These are phyloP conservation scores for Clonostachys byssicola DNA, from an alignment of 2,329 filamentous ascomycete genomes.

Conservation along the genomic window DNA sequence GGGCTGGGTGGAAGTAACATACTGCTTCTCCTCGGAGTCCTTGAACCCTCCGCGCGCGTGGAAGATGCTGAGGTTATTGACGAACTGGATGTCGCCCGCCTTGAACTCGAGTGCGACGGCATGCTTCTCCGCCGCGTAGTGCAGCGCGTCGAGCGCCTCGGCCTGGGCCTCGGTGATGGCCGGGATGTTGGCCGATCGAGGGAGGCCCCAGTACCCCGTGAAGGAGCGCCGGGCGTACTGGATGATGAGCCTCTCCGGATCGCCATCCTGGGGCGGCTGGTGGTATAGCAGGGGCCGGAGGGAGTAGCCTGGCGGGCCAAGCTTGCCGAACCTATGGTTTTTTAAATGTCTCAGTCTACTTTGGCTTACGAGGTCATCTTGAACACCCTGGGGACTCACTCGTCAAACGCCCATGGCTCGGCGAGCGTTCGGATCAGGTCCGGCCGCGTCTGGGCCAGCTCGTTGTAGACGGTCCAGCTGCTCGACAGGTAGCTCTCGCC, in stretches of 20 bases:
- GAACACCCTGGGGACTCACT: slow-evolving; percentile 20
- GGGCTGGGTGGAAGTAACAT: slow-evolving; percentile 11
- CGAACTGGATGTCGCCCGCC: slow-evolving; percentile 48
- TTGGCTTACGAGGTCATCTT: neutral
- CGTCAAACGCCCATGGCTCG: slow-evolving; percentile 39
- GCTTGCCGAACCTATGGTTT: slow-evolving; percentile 42
- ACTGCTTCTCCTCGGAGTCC: slow-evolving; percentile 37
- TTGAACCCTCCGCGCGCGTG: slow-evolving; percentile 46
- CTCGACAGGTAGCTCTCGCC: slow-evolving; percentile 55
- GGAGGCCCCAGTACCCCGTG: slow-evolving; percentile 51
- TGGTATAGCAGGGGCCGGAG: slow-evolving; percentile 51
- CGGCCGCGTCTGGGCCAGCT: slow-evolving; percentile 51
- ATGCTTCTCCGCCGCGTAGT: slow-evolving; percentile 42
- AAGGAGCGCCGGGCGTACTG: slow-evolving; percentile 58
- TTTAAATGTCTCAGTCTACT: neutral
- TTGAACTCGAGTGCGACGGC: slow-evolving; percentile 38
- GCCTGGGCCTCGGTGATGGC: slow-evolving; percentile 49
- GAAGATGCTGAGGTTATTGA: slow-evolving; percentile 50
- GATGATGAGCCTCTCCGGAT: slow-evolving; percentile 50
- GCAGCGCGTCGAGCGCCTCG: slow-evolving; percentile 46
- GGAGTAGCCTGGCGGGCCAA: slow-evolving; percentile 34
- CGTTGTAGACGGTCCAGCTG: slow-evolving; percentile 58
- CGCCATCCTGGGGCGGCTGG: slow-evolving; percentile 36
- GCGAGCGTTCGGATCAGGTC: slow-evolving; percentile 55
- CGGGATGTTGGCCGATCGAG: slow-evolving; percentile 48